Conservation (phyloP, 768 basidiomycete species). For the Amanita rimosa region DNA sequence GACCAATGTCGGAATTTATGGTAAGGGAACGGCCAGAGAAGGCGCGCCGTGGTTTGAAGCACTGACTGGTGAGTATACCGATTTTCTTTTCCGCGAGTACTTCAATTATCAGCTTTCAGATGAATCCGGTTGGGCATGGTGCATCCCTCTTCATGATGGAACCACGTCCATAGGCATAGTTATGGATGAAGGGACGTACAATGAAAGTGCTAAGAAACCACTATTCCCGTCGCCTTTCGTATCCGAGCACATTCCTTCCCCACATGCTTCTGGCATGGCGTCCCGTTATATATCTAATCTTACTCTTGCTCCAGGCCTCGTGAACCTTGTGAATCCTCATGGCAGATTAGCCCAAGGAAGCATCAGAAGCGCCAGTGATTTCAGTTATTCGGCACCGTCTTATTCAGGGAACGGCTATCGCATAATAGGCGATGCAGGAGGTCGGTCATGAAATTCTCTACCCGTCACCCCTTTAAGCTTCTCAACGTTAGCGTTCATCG, state of each 20-base stretch:
- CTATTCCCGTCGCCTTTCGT: constrained; percentile 19
- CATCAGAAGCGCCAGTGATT: constrained; percentile 47
- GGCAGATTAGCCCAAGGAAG: constrained; percentile 27
- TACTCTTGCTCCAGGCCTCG: constrained; percentile 33
- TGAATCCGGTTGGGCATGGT: constrained; percentile 66
- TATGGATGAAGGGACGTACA: constrained; percentile 42
- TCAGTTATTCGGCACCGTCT: constrained; percentile 48
- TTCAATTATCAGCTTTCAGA: constrained; percentile 24
- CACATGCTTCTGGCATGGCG: constrained; percentile 17
- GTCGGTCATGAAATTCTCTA: constrained; percentile 19
- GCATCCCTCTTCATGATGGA: constrained; percentile 56
- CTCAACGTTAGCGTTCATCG: constrained; percentile 38
- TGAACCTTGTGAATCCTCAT: constrained; percentile 26
- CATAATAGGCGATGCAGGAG: constrained; percentile 59
- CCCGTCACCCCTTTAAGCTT: not conserved
- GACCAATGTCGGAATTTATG: constrained; percentile 42
- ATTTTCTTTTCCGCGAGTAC: not conserved
- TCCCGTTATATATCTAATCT: constrained; percentile 34
- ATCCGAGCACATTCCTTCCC: constrained; percentile 13
- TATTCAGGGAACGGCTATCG: constrained; percentile 47
- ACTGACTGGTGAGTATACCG: constrained; percentile 39
- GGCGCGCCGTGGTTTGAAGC: constrained; percentile 66
- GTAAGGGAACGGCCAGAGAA: constrained; percentile 32
- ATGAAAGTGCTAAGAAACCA: constrained; percentile 22
- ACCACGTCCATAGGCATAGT: constrained; percentile 54